Evolutionary conservation across 2,329 filamentous ascomycete genomes (phyloP).

Genomic region (Penicillium sp.): DNA sequence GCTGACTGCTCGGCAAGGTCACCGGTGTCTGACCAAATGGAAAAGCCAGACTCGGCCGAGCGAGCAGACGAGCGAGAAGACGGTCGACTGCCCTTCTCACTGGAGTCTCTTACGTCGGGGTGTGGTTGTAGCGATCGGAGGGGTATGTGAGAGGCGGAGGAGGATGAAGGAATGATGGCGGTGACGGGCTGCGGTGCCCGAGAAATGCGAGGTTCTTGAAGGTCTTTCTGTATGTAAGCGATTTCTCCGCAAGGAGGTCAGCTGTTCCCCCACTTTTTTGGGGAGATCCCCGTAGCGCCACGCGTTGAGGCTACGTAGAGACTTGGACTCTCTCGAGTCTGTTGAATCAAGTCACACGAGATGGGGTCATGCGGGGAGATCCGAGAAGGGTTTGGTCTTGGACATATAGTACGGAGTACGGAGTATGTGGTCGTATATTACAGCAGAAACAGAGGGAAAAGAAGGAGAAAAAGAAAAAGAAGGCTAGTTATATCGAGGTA

Average conservation of each 20-base stretch:
- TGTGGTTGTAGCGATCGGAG: constrained; percentile 66
- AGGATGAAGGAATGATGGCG: constrained; percentile 81
- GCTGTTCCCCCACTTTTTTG: not conserved
- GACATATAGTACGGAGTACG: too few relatives aligned
- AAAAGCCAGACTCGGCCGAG: constrained; percentile 68
- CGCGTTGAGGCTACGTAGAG: constrained; percentile 5
- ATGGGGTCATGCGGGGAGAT: too few relatives aligned
- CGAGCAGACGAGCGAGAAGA: constrained; percentile 52
- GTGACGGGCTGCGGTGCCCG: constrained; percentile 68
- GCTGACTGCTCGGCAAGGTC: constrained; percentile 90
- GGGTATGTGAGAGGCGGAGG: constrained; percentile 75
- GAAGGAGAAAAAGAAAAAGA: too few relatives aligned
- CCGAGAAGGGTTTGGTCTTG: too few relatives aligned
- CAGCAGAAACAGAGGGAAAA: too few relatives aligned
- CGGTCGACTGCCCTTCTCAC: constrained; percentile 53
- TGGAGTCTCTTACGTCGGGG: constrained; percentile 40
- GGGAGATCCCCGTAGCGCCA: too few relatives aligned
- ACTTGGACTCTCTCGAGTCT: not conserved
- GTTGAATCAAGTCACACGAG: not conserved
- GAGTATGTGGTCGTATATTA: too few relatives aligned
- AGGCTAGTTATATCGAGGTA: too few relatives aligned
- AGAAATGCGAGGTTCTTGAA: constrained; percentile 9
- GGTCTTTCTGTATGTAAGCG: not conserved
- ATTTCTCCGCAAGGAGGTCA: constrained; percentile 10
- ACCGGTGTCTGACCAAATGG: constrained; percentile 89